Conservation (phyloP, 179 eudicot species). For the Carnegiea gigantea region DNA sequence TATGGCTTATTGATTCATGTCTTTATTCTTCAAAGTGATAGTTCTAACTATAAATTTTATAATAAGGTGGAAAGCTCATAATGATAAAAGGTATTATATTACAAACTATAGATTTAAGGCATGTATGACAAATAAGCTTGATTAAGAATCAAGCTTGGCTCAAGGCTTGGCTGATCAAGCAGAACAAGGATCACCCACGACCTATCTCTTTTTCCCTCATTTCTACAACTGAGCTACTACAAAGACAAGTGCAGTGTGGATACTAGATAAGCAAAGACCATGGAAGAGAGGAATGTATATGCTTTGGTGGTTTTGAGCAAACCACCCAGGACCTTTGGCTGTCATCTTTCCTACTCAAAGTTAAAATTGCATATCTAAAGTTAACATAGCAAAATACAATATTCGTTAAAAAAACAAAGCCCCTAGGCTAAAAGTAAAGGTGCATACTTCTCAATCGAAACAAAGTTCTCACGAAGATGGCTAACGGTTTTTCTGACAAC, state of each 20-base stretch:
- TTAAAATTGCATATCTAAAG: too few species aligned
- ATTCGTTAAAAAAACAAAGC: not conserved
- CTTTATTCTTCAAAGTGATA: not conserved
- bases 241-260: not conserved
- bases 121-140: not conserved
- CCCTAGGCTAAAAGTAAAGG: not conserved
- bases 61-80: too few species aligned
- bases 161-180: not conserved
- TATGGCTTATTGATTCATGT: not conserved
- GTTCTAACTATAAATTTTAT: too few species aligned
- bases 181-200: not conserved
- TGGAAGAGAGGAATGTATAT: too few species aligned
- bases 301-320: too few species aligned
- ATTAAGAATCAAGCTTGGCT: not conserved
- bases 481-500: slow-evolving; percentile 68
- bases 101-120: too few species aligned
- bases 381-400: not conserved
- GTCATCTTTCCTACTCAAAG: not conserved
- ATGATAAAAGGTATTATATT: too few species aligned
- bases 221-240: not conserved
- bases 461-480: slow-evolving; percentile 82
- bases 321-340: not conserved
- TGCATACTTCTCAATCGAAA: slow-evolving; percentile 87
- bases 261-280: too few species aligned
- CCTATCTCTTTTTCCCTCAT: not conserved